Base-by-base conservation (phyloP, 2,329 filamentous ascomycete genomes). In the Penicillium hesseltinei region DNA sequence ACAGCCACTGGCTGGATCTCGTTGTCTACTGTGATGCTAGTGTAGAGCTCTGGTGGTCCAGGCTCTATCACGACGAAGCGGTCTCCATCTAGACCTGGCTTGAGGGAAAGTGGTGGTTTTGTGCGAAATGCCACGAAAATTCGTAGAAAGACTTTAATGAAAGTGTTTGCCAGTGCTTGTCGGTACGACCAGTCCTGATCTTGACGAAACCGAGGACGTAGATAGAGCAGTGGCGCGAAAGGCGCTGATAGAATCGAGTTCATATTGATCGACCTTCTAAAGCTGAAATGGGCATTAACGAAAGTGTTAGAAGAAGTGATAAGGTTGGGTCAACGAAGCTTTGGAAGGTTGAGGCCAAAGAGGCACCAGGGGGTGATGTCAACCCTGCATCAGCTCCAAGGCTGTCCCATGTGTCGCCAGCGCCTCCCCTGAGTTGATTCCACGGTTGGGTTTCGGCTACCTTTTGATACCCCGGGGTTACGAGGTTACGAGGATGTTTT, bases 161-260 rank as follows among this genome's bases (percentile, higher is more conserved):
- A 51, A 2, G 59, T 36, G 13, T 48, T 56, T 23, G 48, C 31
- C 17, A 52, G 17, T 27, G 60, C 60, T 31, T 62, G 60, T 23
- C 57, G 58, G 38, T 62, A 62, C 2, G 60, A 51, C 60, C 60
- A 62, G 46, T 35, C 51, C 29, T 15, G 47, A 3, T 47, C 56
- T 39, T 62, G 60, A 21, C 60, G 57, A n/a, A 45, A 53, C 9
- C 29, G 49, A 21, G 42, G 42, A 6, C n/a, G 9, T 21, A 56
- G 19, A 31, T 56, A 56, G 35, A 56, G 49, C 5, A 56, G 36
- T n/a, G 54, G 54, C 21, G 42, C 36, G 21, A 56, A 53, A 5
- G 42, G 21, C 17, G 49, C 49, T 8, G 29, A 42, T 19, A 56
- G 7, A n/a, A 56, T 35, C n/a, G 42, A 56, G 5, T 43, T 38